These are phyloP conservation scores for Plectosphaerella cucumerina DNA, from an alignment of 2,329 filamentous ascomycete species.

Conservation along the genomic window DNA sequence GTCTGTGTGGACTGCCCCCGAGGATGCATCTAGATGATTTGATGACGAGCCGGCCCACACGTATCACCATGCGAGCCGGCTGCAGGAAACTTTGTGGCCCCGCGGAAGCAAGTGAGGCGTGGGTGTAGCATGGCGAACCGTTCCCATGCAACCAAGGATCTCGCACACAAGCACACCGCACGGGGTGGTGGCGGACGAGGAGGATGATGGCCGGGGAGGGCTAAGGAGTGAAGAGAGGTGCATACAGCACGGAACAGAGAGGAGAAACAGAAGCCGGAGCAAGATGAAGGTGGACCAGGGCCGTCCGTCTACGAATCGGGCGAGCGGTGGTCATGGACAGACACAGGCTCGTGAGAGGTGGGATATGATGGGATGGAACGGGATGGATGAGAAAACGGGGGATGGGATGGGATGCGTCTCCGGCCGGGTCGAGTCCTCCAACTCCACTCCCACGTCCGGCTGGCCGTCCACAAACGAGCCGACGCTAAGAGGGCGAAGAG, in stretches of 20 bases:
- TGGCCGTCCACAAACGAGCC: slow-evolving; percentile 1
- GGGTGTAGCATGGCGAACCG: slow-evolving; percentile 5
- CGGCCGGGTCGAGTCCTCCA: too few relatives aligned
- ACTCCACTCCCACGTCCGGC: neutral
- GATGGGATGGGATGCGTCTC: neutral
- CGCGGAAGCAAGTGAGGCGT: slow-evolving; percentile 2
- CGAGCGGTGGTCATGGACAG: too few relatives aligned
- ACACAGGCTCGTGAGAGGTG: neutral
- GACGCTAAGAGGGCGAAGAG: slow-evolving; percentile 2
- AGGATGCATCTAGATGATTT: too few relatives aligned
- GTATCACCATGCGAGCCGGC: too few relatives aligned
- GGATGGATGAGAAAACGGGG: slow-evolving; percentile 4
- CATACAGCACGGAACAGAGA: slow-evolving; percentile 3
- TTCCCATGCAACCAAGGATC: neutral
- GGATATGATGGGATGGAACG: slow-evolving; percentile 2
- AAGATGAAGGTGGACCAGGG: slow-evolving; percentile 3
- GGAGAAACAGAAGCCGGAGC: too few relatives aligned
- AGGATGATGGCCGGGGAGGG: neutral
- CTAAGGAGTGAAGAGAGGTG: neutral
- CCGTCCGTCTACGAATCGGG: neutral
- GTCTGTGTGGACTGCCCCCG: too few relatives aligned
- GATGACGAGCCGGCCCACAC: too few relatives aligned
- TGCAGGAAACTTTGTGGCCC: too few relatives aligned
- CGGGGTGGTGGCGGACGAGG: neutral
- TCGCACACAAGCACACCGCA: slow-evolving; percentile 1